Conservation (phyloP, 495 filamentous ascomycete species). For the Penicillium bialowiezense region DNA sequence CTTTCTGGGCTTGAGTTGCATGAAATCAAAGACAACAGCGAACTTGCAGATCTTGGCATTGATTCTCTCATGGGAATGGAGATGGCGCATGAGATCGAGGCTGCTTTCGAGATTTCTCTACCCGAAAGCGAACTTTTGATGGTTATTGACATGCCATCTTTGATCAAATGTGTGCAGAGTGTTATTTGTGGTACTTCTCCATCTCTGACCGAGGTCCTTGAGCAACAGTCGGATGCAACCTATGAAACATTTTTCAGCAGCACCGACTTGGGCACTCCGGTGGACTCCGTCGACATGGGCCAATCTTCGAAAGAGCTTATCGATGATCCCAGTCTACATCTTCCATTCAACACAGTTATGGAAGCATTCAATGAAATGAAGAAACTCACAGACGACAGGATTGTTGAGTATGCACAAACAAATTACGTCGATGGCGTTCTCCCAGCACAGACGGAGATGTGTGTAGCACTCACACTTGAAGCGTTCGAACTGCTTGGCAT, state of each 20-base stretch:
- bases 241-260: neutral
- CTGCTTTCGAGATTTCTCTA: conserved; percentile 38
- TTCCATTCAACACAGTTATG: neutral
- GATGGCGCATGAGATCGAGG: conserved; percentile 49
- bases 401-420: conserved; percentile 32
- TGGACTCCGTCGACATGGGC: neutral
- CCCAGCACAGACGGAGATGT: conserved; percentile 20
- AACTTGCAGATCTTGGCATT: conserved; percentile 49
- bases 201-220: neutral
- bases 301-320: neutral
- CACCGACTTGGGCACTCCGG: neutral
- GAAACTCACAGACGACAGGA: conserved; percentile 35
- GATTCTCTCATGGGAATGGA: conserved; percentile 58
- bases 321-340: neutral
- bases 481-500: neutral
- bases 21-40: conserved; percentile 36
- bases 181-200: neutral
- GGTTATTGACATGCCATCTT: conserved; percentile 10
- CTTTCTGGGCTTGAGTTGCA: conserved; percentile 42
- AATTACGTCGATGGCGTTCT: conserved; percentile 29
- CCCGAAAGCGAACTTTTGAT: conserved; percentile 34
- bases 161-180: neutral
- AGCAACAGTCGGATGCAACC: neutral
- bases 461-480: neutral
- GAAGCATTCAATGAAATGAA: conserved; percentile 31